Base-by-base conservation (phyloP, 805 yeast genomes). In the Hanseniaspora opuntiae region DNA sequence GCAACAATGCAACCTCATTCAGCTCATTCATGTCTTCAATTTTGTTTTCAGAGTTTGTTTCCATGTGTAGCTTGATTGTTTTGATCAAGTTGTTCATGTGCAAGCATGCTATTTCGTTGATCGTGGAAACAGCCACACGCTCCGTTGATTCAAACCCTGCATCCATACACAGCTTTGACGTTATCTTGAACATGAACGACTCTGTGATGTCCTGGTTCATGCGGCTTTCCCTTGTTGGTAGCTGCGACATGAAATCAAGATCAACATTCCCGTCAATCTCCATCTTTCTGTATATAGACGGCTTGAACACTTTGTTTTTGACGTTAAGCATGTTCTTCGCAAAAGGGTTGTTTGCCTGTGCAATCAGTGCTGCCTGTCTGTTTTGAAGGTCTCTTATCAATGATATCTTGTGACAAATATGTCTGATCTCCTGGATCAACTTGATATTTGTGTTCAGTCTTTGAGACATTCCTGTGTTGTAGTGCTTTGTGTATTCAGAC, bases 311-410 rank as follows among this genome's bases (percentile, higher is more conserved):
- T 25, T 52, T 52, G 35, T 46, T 38, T 39, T 45, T 45, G 3
- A 45, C 33, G 20, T 42, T 46, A 14, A 47, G 22, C 17, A 47
- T 22, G 24, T 49, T 54, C 33, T 40, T 42, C 17, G 56, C 44
- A 22, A 44, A 36, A 16, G 56, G 53, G 28, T 54, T 53, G 36
- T 53, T 53, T 10, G 47, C 52, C 9, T 51, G 45, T 1, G 56
- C 53, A 12, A 53, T 44, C 36, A 53, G 17, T 1, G 46, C 48
- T 33, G 50, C 50, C 12, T 54, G 56, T 45, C 56, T 54, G 19
- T 84, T 84, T 67, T 93, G 97, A 83, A 93, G 83, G 62, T 89
- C 89, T 58, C 96, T 74, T 55, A 93, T 86, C 47, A 88, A 70
- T 4, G 90, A 81, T 20, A 93, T 86, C 65, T 89, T 89, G 68